Conservation (phyloP, 2,329 filamentous ascomycete species). For the Talaromyces sp. region DNA sequence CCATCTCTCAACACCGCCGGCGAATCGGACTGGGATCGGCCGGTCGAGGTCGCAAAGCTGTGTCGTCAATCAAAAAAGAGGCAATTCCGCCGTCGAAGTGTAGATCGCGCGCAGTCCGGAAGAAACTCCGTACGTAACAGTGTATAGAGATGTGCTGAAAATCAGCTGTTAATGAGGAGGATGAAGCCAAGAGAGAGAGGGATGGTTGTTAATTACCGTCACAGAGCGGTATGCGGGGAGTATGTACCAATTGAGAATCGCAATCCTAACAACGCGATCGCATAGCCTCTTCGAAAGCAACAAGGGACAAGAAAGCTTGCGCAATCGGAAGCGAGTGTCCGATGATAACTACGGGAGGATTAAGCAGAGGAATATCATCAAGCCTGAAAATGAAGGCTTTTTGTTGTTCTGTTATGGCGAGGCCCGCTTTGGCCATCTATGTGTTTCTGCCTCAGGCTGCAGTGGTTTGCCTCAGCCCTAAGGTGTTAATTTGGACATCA, state of each 20-base stretch:
- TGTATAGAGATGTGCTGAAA: background rate
- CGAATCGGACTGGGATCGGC: background rate
- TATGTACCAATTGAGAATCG: background rate
- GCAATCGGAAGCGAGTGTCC: background rate
- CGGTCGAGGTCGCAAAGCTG: background rate
- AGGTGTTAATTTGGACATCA: background rate
- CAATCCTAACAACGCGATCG: background rate
- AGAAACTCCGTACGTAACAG: background rate
- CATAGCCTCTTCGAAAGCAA: background rate
- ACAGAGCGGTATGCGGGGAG: background rate
- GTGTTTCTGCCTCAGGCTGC: background rate
- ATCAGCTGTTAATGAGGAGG: background rate
- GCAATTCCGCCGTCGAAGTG: background rate
- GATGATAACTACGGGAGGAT: background rate
- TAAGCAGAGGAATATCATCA: background rate
- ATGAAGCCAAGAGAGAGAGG: background rate
- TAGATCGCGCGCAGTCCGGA: background rate
- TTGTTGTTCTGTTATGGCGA: background rate
- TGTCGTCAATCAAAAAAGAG: background rate
- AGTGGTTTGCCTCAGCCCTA: background rate
- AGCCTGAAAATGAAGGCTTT: background rate
- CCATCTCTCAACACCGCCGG: conserved; percentile 6
- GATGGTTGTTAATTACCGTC: background rate
- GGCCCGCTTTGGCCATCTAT: background rate
- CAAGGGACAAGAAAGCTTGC: background rate